Evolutionary conservation across 2,329 filamentous ascomycete species (phyloP), one percentile per base, ranked within the genome.

Genomic region (Colletotrichum zoysiae): DNA sequence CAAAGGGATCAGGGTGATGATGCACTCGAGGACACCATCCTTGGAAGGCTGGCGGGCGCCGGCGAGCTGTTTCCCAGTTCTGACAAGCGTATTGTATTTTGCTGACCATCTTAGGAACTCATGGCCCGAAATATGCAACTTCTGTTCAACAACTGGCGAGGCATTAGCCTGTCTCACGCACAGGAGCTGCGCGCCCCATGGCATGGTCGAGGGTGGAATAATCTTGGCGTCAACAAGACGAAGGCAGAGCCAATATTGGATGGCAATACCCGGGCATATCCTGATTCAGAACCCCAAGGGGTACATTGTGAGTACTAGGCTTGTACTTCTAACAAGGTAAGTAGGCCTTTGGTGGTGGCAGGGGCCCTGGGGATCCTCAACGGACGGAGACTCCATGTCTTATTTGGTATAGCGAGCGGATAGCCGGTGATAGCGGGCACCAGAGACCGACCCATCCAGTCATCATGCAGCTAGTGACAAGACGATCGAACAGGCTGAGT

Each of bases 271-370:
- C 40, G 46, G 70, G 53, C 59, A 51, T 60, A 50, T 55, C 46
- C 66, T 65, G 59, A 50, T 46, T 44, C 46, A 65, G 65, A 18
- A 57, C 38, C 38, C 33, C 38, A 16, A 38, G 35, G 30, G 33
- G 59, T 70, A 69, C 70, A 55, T 56, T 16, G 5, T 55, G 59
- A 69, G 70, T 70, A 70, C 70, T 35, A 30, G 12, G 48, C 44
- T 64, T 65, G 65, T 72, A 70, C 60, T 66, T 50, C 33, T 55
- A 50, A 12, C 23, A 44, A 38, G 33, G 63, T 7, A 38, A 23
- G 62, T 11, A 38, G 35, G 23, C 53, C 51, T 55, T 53, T 16
- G 60, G 59, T 69, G 59, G 65, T 60, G 40, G 53, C 66, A 59
- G 55, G 59, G 70, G 59, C 18, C 65, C 60, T 60, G 46, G 60